These are phyloP conservation scores for Calcarisporium arbuscula DNA, from an alignment of 2,329 filamentous ascomycete genomes.

Conservation along the genomic window DNA sequence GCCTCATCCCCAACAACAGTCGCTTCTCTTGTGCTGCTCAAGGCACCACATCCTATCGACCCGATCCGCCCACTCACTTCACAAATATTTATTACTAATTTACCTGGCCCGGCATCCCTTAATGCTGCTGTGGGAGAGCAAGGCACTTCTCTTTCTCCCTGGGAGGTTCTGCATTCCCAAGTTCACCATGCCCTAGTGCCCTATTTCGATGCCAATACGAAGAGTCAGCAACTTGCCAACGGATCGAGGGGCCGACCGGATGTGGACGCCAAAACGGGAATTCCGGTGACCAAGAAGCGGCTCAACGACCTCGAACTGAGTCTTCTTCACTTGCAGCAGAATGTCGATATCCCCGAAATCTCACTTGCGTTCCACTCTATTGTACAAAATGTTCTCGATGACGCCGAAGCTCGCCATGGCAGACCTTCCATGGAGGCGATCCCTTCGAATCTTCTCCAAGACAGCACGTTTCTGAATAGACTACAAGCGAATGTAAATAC, in stretches of 20 bases:
- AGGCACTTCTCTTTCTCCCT: slow-evolving; percentile 70
- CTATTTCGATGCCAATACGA: slow-evolving; percentile 95
- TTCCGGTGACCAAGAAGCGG: slow-evolving; percentile 95
- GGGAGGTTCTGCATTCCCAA: slow-evolving; percentile 86
- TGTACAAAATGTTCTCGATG: slow-evolving; percentile 78
- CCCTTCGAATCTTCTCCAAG: slow-evolving; percentile 67
- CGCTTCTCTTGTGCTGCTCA: slow-evolving; percentile 82
- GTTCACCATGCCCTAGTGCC: slow-evolving; percentile 88
- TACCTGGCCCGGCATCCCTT: slow-evolving; percentile 73
- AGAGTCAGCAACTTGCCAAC: slow-evolving; percentile 63
- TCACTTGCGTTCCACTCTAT: slow-evolving; percentile 82
- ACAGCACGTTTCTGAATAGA: slow-evolving; percentile 88
- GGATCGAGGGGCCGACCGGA: slow-evolving; percentile 69
- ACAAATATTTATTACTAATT: slow-evolving; percentile 88
- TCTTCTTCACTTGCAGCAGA: slow-evolving; percentile 87
- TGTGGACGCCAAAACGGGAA: slow-evolving; percentile 85
- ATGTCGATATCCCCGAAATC: slow-evolving; percentile 93
- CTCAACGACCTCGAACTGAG: slow-evolving; percentile 91
- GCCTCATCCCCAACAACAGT: slow-evolving; percentile 72
- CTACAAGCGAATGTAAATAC: slow-evolving; percentile 90
- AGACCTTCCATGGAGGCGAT: slow-evolving; percentile 76
- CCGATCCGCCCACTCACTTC: slow-evolving; percentile 72
- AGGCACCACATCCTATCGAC: slow-evolving; percentile 83
- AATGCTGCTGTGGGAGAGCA: slow-evolving; percentile 63
- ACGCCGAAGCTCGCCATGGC: slow-evolving; percentile 59